phyloP scores from a whole-genome alignment of 2,329 filamentous ascomycete species.

The Fusarium sp. region DNA sequence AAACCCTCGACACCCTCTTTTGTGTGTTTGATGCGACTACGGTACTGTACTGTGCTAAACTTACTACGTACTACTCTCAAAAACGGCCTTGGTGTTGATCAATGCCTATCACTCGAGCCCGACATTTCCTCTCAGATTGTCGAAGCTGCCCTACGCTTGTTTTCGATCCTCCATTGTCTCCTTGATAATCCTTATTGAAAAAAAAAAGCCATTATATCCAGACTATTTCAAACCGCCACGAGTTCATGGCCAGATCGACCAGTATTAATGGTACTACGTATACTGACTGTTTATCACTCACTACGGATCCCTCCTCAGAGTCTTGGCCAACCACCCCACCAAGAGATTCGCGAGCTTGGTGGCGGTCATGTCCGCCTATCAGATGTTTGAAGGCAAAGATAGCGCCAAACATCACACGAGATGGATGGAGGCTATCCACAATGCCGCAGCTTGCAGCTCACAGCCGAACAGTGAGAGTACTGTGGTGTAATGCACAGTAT shows the following conservation, averaged over 20 bases:
- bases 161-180: no score
- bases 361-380: conserved; percentile 39
- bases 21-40: conserved; percentile 16
- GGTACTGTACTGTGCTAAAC: not conserved
- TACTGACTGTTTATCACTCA: not conserved
- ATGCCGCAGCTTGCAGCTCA: conserved; percentile 28
- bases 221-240: not conserved
- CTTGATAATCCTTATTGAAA: not conserved
- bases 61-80: conserved; percentile 3
- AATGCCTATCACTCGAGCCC: conserved; percentile 2
- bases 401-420: conserved; percentile 23
- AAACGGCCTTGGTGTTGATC: conserved; percentile 20
- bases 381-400: conserved; percentile 25
- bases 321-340: conserved; percentile 33
- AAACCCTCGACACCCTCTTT: conserved; percentile 30
- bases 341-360: conserved; percentile 47
- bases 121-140: not conserved
- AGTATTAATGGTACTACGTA: no score
- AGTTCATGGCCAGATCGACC: not conserved
- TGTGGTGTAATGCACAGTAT: conserved; percentile 22
- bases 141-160: not conserved
- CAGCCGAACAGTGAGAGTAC: conserved; percentile 15
- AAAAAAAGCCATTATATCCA: not conserved
- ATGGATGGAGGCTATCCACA: conserved; percentile 23
- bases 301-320: not conserved